Evolutionary conservation across 805 yeast genomes (phyloP).

Genomic region (Alloascoidea hylecoeti): DNA sequence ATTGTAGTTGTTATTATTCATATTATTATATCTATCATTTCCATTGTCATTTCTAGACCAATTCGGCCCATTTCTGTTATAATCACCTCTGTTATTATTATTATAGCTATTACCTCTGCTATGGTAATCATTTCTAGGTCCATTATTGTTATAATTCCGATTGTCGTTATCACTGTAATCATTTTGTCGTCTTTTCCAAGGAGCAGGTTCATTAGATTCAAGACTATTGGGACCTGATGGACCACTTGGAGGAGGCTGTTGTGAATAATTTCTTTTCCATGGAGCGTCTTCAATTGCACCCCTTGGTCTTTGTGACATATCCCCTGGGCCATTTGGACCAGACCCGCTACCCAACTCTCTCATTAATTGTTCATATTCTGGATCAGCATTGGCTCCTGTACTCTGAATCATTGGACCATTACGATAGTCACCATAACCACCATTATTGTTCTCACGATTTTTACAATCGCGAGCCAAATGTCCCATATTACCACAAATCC

Average conservation of each 20-base stretch:
- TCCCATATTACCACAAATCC: slow-evolving; percentile 69
- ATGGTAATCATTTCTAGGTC: slow-evolving; percentile 3
- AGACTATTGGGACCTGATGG: slow-evolving; percentile 4
- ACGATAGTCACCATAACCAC: slow-evolving; percentile 4
- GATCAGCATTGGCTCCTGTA: slow-evolving; percentile 20
- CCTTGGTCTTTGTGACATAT: slow-evolving; percentile 1
- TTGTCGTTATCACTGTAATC: slow-evolving; percentile 1
- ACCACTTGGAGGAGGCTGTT: slow-evolving; percentile 5
- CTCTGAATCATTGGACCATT: slow-evolving; percentile 6
- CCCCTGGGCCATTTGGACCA: neutral
- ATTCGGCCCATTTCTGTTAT: slow-evolving; percentile 2
- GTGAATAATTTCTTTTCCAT: slow-evolving; percentile 2
- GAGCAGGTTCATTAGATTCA: slow-evolving; percentile 3
- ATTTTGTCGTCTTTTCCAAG: slow-evolving; percentile 3
- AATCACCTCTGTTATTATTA: slow-evolving; percentile 2
- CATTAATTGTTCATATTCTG: slow-evolving; percentile 37
- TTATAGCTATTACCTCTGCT: slow-evolving; percentile 2
- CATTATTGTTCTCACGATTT: slow-evolving; percentile 12
- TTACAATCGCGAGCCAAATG: slow-evolving; percentile 85
- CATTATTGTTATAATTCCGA: slow-evolving; percentile 4
- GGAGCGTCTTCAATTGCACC: slow-evolving; percentile 5
- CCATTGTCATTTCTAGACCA: neutral
- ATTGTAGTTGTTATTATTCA: neutral
- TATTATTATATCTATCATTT: slow-evolving; percentile 1
- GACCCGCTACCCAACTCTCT: slow-evolving; percentile 24